Percentiles rank a stretch among this genome's conserved stretches.
phyloP scores from a whole-genome alignment of 2,329 filamentous ascomycete genomes.

The Aspergillus sp. region DNA sequence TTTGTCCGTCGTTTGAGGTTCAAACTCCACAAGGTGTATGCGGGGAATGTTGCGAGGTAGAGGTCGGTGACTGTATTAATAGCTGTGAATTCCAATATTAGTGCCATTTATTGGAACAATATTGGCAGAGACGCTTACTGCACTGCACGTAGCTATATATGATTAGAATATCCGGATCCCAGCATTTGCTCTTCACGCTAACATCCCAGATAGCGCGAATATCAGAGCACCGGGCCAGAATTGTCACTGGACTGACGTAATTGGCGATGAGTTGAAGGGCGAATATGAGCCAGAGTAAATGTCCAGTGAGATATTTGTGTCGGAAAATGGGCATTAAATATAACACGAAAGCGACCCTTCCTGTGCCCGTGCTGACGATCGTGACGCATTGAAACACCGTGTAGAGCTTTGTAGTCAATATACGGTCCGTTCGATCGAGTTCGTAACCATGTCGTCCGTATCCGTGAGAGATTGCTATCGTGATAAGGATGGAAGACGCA shows the following conservation, averaged over 20 bases:
- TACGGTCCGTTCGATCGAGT: too few species aligned
- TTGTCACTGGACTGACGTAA: conserved; percentile 24
- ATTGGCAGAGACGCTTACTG: conserved; percentile 14
- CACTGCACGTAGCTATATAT: conserved; percentile 33
- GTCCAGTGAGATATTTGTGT: not conserved
- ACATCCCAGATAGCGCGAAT: conserved; percentile 26
- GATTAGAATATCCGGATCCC: conserved; percentile 24
- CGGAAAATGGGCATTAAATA: conserved; percentile 11
- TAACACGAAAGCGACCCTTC: conserved; percentile 5
- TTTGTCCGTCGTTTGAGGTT: conserved; percentile 34
- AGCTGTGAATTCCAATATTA: not conserved
- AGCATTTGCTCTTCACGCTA: conserved; percentile 22
- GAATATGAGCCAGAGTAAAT: not conserved
- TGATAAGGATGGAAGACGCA: not conserved
- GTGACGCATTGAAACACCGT: not conserved
- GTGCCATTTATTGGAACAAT: too few species aligned
- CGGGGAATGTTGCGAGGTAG: conserved; percentile 30
- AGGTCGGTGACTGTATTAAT: conserved; percentile 31
- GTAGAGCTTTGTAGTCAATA: not conserved
- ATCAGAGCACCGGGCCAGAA: conserved; percentile 29
- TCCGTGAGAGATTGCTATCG: not conserved
- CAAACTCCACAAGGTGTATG: conserved; percentile 33
- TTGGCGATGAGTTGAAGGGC: conserved; percentile 26
- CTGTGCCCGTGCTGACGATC: not conserved
- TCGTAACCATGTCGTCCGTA: not conserved